Base-by-base conservation (phyloP, 257 asterid species). In the Solanum medicagineum region DNA sequence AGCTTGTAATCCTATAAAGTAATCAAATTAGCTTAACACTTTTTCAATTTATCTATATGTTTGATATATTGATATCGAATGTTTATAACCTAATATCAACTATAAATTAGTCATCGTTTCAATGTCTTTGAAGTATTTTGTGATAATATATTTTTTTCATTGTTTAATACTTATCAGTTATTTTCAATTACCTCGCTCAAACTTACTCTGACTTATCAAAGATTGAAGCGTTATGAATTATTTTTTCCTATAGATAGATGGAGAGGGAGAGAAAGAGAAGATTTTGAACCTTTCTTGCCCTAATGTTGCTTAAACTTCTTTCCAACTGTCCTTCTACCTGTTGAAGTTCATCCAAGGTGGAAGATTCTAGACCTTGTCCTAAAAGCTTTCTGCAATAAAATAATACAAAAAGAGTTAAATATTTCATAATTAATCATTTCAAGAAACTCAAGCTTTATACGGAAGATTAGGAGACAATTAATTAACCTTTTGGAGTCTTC, bases 401-500 rank as follows among this genome's bases (percentile, higher is more conserved):
- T 54, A 36, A 81, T 56, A 13, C 74, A 36, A 36, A 36, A 20
- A n/a, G 5, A 60, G 22, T 54, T 19, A 19, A 62, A 62, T 9
- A 60, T n/a, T 62, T 62, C 51, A 69, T n/a, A 15, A 32, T n/a
- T 24, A 69, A 36, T 36, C 42, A 36, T 51, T 77, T 77, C 63
- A 62, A 90, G 92, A 75, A 86, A 57, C 88, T 90, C 89, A 19
- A 91, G 13, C 88, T 85, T 90, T 82, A 32, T 32, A 32, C 36
- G 36, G 36, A 32, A 32, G 36, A 32, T 32, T 32, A 36, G 42
- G 83, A 4, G 45, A 86, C 6, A 83, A 70, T 17, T 70, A 83
- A 40, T 19, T 70, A 19, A 92, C 97, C 97, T 87, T 71, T 82
- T 88, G 59, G 89, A 85, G 42, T 92, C 92, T 81, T 92, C 92